These are phyloP conservation scores for Besnoitia besnoiti DNA, from an alignment of 169 alveolate species.

Conservation along the genomic window DNA sequence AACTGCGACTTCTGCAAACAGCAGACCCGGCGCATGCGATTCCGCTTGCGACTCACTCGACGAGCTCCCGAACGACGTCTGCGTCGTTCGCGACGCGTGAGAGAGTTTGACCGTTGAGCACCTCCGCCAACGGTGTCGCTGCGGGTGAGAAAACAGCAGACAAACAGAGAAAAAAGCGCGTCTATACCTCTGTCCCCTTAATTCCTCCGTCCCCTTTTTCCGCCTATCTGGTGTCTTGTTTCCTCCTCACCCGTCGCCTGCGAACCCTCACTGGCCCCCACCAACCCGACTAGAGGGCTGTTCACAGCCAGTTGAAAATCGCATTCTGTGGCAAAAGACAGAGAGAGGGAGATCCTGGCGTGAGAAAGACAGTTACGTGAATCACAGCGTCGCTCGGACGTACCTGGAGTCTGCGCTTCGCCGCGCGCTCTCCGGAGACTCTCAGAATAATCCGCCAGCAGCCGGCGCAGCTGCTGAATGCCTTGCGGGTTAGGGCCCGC, in stretches of 20 bases:
- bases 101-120: not conserved
- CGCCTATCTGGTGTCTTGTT: not conserved
- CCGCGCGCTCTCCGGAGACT: not conserved
- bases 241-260: not conserved
- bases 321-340: too few species aligned
- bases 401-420: not conserved
- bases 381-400: not conserved
- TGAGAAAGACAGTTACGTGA: too few species aligned
- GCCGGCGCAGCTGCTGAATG: slow-evolving; percentile 16
- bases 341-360: too few species aligned
- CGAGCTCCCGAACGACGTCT: not conserved
- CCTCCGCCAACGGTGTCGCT: not conserved
- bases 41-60: not conserved
- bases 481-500: not conserved
- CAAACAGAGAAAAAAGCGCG: too few species aligned
- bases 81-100: not conserved
- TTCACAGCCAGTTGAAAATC: too few species aligned
- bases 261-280: too few species aligned
- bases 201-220: not conserved
- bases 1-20: too few species aligned
- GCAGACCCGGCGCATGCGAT: too few species aligned
- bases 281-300: too few species aligned
- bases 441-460: slow-evolving; percentile 14
- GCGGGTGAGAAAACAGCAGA: not conserved
- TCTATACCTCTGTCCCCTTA: not conserved